phyloP scores from a whole-genome alignment of 371 early-diverging fungal species.

The Saksenaea oblongispora region DNA sequence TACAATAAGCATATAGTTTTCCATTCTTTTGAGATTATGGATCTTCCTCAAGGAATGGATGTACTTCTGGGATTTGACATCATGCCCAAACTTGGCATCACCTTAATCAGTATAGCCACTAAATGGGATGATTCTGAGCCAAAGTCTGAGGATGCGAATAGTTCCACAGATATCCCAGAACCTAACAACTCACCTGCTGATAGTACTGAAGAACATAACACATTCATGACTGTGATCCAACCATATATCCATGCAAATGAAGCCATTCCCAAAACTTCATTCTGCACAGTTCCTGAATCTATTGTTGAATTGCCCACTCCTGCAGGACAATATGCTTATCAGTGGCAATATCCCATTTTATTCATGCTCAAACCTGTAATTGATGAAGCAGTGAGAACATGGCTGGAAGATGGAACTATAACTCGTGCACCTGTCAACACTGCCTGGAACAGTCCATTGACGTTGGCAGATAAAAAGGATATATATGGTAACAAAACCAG shows the following conservation, averaged over 20 bases:
- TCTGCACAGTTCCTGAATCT: too few relatives aligned
- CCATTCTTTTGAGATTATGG: slow-evolving; percentile 6
- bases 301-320: slow-evolving; percentile 10
- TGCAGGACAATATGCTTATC: slow-evolving; percentile 1
- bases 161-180: slow-evolving; percentile 1
- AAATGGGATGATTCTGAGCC: not conserved
- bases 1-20: not conserved
- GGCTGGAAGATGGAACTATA: slow-evolving; percentile 5
- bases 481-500: slow-evolving; percentile 2
- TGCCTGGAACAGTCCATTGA: too few relatives aligned
- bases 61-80: slow-evolving; percentile 9
- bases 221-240: slow-evolving; percentile 6
- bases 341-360: slow-evolving; percentile 14
- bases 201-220: slow-evolving; percentile 9
- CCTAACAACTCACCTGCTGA: slow-evolving; percentile 20
- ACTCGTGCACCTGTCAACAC: not conserved
- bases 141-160: not conserved
- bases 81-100: slow-evolving; percentile 9
- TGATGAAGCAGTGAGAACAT: slow-evolving; percentile 2
- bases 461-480: slow-evolving; percentile 34
- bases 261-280: too few relatives aligned
- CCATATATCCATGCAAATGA: slow-evolving; percentile 10
- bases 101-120: slow-evolving; percentile 8
- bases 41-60: not conserved
- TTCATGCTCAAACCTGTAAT: not conserved